Percentiles rank a stretch among this genome's conserved stretches.
Evolutionary conservation across 768 basidiomycete species (phyloP).

Genomic region (Ramaria rubella): DNA sequence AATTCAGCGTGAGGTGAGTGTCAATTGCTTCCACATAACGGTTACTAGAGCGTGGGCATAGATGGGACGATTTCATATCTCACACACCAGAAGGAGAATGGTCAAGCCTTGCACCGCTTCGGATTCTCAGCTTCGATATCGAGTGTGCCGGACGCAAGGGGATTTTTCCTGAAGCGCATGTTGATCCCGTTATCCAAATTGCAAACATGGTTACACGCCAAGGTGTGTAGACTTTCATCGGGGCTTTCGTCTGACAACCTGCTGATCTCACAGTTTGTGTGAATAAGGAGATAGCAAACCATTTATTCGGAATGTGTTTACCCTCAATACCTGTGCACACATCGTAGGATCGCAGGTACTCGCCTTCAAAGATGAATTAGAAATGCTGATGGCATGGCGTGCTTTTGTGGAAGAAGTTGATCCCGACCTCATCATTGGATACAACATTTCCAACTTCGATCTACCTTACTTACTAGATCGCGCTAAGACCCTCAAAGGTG

Average conservation of each 20-base stretch:
- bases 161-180: conserved; percentile 86
- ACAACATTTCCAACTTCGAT: conserved; percentile 93
- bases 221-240: conserved; percentile 42
- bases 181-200: conserved; percentile 96
- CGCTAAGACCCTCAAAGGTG: conserved; percentile 70
- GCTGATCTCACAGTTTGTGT: conserved; percentile 4
- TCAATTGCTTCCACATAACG: neutral
- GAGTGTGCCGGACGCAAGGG: conserved; percentile 98
- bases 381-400: conserved; percentile 79
- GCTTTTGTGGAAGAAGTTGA: conserved; percentile 87
- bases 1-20: conserved; percentile 69
- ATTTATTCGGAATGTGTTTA: conserved; percentile 95
- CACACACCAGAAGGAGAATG: conserved; percentile 89
- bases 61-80: conserved; percentile 82
- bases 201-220: conserved; percentile 99
- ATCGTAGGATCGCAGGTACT: conserved; percentile 98
- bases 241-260: neutral
- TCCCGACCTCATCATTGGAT: conserved; percentile 94
- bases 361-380: conserved; percentile 65
- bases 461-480: conserved; percentile 93
- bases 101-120: conserved; percentile 86
- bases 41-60: conserved; percentile 24
- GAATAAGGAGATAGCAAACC: conserved; percentile 83
- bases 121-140: conserved; percentile 97
- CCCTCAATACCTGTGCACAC: conserved; percentile 86